Percentiles rank a stretch among this genome's conserved stretches.
phyloP scores from a whole-genome alignment of 306 rosid genomes.

The Ammopiptanthus mongolicus region DNA sequence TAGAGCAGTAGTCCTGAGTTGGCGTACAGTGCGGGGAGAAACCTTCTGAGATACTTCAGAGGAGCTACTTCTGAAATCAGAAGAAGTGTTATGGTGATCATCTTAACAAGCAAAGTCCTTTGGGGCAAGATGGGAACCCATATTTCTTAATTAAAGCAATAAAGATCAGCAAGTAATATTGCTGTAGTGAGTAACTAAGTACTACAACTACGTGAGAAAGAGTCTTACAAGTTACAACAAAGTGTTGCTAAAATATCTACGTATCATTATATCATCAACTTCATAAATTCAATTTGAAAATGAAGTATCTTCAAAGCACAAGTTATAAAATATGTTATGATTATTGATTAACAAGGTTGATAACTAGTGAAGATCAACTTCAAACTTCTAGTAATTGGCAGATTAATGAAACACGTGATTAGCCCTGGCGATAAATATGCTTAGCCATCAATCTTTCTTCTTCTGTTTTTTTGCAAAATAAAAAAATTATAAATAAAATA shows the following conservation, averaged over 20 bases:
- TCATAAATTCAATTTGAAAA: neutral
- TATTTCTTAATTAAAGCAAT: neutral
- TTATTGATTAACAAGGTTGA: neutral
- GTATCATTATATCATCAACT: neutral
- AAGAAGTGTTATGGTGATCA: neutral
- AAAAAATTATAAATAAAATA: neutral
- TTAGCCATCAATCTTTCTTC: neutral
- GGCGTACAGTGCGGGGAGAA: conserved; percentile 67
- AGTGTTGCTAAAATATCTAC: neutral
- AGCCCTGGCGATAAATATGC: neutral
- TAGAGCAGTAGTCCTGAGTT: conserved; percentile 53
- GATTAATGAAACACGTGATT: neutral
- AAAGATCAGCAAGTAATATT: neutral
- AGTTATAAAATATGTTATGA: neutral
- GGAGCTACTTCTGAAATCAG: conserved; percentile 54
- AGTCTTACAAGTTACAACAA: neutral
- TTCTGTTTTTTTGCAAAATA: neutral
- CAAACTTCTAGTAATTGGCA: neutral
- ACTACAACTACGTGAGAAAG: neutral
- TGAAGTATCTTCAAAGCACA: neutral
- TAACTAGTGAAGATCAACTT: neutral
- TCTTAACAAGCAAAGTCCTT: conserved; percentile 11
- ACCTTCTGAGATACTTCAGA: conserved; percentile 73
- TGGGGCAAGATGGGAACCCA: neutral
- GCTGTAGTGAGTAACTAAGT: neutral